A percentile compares a stretch with the other conserved stretches of the same genome.
These are phyloP conservation scores for Daldinia sp. DNA, from an alignment of 2,329 filamentous ascomycete species.

Conservation along the genomic window DNA sequence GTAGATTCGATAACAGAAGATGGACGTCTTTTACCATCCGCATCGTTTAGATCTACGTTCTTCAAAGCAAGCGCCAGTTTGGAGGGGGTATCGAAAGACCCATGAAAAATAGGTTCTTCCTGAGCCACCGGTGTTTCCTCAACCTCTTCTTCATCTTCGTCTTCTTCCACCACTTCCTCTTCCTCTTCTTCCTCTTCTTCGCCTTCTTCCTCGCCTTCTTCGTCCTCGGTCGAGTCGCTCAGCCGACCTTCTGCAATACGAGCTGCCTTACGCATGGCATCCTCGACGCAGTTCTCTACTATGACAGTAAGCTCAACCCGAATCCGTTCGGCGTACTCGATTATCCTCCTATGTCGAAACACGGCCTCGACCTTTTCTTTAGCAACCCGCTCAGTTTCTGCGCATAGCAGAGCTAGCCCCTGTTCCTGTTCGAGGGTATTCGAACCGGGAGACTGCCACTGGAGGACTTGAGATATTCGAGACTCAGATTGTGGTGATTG, in stretches of 20 bases:
- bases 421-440: slow-evolving; percentile 94
- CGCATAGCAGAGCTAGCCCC: slow-evolving; percentile 84
- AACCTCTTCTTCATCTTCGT: slow-evolving; percentile 53
- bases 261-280: slow-evolving; percentile 87
- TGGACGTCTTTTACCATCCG: slow-evolving; percentile 50
- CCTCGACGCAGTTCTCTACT: slow-evolving; percentile 94
- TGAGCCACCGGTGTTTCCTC: slow-evolving; percentile 50
- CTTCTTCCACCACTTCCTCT: slow-evolving; percentile 63
- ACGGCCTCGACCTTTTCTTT: slow-evolving; percentile 93
- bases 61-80: slow-evolving; percentile 64
- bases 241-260: slow-evolving; percentile 85
- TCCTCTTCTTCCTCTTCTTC: slow-evolving; percentile 63
- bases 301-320: slow-evolving; percentile 91
- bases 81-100: slow-evolving; percentile 66
- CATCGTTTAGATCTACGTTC: slow-evolving; percentile 53
- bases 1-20: slow-evolving; percentile 78
- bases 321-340: slow-evolving; percentile 96
- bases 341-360: slow-evolving; percentile 86
- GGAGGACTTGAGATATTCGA: slow-evolving; percentile 89
- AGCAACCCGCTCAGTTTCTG: slow-evolving; percentile 86
- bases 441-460: slow-evolving; percentile 94
- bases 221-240: slow-evolving; percentile 76
- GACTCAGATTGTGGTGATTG: slow-evolving; percentile 97
- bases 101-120: slow-evolving; percentile 64
- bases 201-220: slow-evolving; percentile 63